Conservation (phyloP, 2,329 filamentous ascomycete species). For the Shiraia bambusicola region DNA sequence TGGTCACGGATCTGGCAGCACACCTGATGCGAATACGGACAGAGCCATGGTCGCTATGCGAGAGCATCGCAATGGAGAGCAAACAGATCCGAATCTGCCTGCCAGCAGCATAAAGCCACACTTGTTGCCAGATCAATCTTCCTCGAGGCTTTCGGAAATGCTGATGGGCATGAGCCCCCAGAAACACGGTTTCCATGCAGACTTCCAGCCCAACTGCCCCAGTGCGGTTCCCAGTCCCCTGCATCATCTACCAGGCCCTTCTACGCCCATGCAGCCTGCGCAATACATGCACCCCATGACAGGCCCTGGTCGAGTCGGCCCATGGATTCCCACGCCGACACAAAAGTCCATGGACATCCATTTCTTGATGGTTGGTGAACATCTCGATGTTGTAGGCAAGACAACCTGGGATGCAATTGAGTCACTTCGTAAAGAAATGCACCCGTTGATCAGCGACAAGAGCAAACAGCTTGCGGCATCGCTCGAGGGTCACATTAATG, state of each 20-base stretch:
- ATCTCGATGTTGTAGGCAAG: constrained; percentile 37
- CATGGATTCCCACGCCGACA: constrained; percentile 1
- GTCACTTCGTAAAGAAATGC: constrained; percentile 14
- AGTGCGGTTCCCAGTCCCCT: constrained; percentile 39
- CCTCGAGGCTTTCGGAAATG: constrained; percentile 33
- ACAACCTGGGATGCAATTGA: constrained; percentile 29
- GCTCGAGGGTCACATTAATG: constrained; percentile 27
- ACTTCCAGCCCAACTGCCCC: constrained; percentile 23
- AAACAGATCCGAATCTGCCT: not conserved
- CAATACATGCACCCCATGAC: not conserved
- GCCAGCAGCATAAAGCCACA: constrained; percentile 2
- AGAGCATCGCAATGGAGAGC: constrained; percentile 19
- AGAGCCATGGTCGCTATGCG: constrained; percentile 17
- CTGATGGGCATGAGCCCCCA: constrained; percentile 22
- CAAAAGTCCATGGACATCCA: constrained; percentile 29
- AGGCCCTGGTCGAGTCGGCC: not conserved
- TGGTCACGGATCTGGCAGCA: too few species aligned
- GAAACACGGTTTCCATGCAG: constrained; percentile 13
- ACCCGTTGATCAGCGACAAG: constrained; percentile 11
- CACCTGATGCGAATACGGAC: constrained; percentile 6
- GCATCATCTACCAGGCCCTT: constrained; percentile 14
- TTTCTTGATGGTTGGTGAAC: constrained; percentile 41
- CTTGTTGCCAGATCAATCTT: constrained; percentile 23
- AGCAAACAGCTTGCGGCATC: constrained; percentile 20
- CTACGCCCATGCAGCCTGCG: constrained; percentile 4